phyloP scores from a whole-genome alignment of 192 early-diverging fungal species.

The Coemansia sp. region DNA sequence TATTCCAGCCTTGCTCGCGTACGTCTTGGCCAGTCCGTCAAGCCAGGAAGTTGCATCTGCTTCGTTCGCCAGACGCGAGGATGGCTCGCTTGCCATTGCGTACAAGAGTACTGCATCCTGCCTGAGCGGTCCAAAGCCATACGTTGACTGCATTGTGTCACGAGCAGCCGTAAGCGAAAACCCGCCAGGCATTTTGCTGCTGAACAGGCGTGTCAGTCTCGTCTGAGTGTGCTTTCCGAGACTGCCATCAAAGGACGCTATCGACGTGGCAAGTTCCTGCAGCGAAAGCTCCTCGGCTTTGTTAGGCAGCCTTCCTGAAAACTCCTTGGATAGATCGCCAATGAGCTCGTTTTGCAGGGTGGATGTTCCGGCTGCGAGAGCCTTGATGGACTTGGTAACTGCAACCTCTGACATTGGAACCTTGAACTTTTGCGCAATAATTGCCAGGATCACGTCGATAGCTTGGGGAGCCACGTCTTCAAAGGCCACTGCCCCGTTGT shows the following conservation, averaged over 20 bases:
- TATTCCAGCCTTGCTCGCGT: too few relatives aligned
- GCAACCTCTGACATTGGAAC: slow-evolving; percentile 88
- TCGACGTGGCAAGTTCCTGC: slow-evolving; percentile 69
- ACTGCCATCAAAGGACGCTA: slow-evolving; percentile 59
- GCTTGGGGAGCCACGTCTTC: slow-evolving; percentile 49
- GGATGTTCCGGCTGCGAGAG: too few relatives aligned
- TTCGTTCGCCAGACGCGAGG: slow-evolving; percentile 63
- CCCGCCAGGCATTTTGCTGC: slow-evolving; percentile 90
- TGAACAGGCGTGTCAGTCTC: slow-evolving; percentile 83
- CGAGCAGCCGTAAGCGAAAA: slow-evolving; percentile 76
- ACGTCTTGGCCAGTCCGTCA: too few relatives aligned
- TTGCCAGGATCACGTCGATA: slow-evolving; percentile 85
- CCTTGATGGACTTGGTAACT: slow-evolving; percentile 78
- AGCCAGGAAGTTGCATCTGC: too few relatives aligned
- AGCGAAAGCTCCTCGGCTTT: slow-evolving; percentile 86
- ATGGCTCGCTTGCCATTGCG: slow-evolving; percentile 77
- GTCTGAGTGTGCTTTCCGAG: too few relatives aligned
- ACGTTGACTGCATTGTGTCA: slow-evolving; percentile 62
- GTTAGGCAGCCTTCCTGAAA: too few relatives aligned
- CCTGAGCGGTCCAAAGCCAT: slow-evolving; percentile 76
- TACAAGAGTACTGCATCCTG: slow-evolving; percentile 72
- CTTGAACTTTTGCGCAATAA: slow-evolving; percentile 89
- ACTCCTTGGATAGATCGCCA: too few relatives aligned
- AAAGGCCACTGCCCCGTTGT: not conserved
- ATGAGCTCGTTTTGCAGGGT: too few relatives aligned